Percentiles rank a stretch among this genome's conserved stretches.
Evolutionary conservation across 2,329 filamentous ascomycete species (phyloP).

Genomic region (Trichothecium sympodiale): DNA sequence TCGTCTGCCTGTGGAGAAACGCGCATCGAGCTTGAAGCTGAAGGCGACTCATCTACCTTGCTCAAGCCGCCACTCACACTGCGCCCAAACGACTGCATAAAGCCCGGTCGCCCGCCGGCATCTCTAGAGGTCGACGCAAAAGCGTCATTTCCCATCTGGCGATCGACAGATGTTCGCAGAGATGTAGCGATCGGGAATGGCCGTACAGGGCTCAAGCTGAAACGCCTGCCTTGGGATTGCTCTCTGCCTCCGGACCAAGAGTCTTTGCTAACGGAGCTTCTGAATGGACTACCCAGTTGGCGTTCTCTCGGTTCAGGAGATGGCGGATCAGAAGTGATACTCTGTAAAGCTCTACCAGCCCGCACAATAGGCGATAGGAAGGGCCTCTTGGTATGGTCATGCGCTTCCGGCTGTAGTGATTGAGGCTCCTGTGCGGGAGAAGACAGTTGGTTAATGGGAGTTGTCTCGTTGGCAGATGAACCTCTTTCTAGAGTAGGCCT

Average conservation of each 20-base stretch:
- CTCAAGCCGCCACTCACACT: constrained; percentile 8
- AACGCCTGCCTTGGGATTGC: constrained; percentile 11
- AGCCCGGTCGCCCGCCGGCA: constrained; percentile 16
- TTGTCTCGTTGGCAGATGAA: constrained; percentile 15
- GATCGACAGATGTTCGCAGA: constrained; percentile 5
- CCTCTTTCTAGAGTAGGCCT: neutral
- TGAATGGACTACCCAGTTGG: constrained; percentile 45
- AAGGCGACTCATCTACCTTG: constrained; percentile 4
- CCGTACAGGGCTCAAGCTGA: constrained; percentile 19
- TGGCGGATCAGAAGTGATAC: constrained; percentile 46
- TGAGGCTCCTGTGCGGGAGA: constrained; percentile 23
- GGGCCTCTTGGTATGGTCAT: constrained; percentile 25
- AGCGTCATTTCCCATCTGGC: constrained; percentile 13
- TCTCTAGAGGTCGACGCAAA: constrained; percentile 14
- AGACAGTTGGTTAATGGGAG: constrained; percentile 24
- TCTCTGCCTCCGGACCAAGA: constrained; percentile 17
- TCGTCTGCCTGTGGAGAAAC: constrained; percentile 21
- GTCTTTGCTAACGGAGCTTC: constrained; percentile 25
- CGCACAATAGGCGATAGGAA: constrained; percentile 47
- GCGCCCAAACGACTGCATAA: constrained; percentile 20
- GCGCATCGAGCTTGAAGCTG: constrained; percentile 21
- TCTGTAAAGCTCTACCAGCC: constrained; percentile 44
- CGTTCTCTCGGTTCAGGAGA: constrained; percentile 41
- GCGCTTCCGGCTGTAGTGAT: constrained; percentile 17
- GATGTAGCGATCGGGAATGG: constrained; percentile 7